A percentile compares a stretch with the other conserved stretches of the same genome.
Conservation (phyloP, 2,329 filamentous ascomycete species). For the Phialophora verrucosa region DNA sequence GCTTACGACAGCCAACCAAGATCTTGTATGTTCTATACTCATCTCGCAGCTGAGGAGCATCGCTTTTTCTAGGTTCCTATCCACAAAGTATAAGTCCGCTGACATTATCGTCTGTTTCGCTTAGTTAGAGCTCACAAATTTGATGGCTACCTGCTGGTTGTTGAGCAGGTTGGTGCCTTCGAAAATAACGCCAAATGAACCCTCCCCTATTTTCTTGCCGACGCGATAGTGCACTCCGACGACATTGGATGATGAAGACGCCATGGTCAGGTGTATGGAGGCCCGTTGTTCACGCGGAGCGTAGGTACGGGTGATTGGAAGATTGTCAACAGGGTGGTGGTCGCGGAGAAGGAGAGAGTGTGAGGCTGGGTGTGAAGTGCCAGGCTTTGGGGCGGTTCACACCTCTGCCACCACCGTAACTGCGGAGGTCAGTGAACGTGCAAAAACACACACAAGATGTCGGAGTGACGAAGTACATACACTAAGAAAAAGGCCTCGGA, state of each 20-base stretch:
- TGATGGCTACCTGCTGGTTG: constrained; percentile 99
- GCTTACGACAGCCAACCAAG: constrained; percentile 97
- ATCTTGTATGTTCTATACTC: constrained; percentile 99
- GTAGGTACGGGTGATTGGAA: constrained; percentile 1
- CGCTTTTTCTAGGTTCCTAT: constrained; percentile 93
- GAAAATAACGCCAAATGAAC: constrained; percentile 97
- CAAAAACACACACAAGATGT: constrained; percentile 2
- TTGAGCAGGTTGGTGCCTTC: constrained; percentile 98
- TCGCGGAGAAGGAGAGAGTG: constrained; percentile 1
- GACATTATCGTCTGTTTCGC: background rate
- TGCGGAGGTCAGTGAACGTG: constrained; percentile 19
- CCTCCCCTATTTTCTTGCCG: constrained; percentile 99
- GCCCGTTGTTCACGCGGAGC: background rate
- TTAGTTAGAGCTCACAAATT: constrained; percentile 73
- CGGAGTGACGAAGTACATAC: constrained; percentile 9
- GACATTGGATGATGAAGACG: constrained; percentile 91
- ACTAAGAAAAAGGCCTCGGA: constrained; percentile 10
- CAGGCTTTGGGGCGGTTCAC: constrained; percentile 27
- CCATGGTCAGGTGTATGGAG: constrained; percentile 60
- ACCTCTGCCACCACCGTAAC: constrained; percentile 32
- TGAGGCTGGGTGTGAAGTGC: constrained; percentile 12
- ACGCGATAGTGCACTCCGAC: constrained; percentile 98
- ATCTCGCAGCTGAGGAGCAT: constrained; percentile 95
- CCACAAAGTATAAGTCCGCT: constrained; percentile 18
- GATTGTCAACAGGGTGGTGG: background rate